Base-by-base conservation (phyloP, 2,329 filamentous ascomycete species). In the Apiospora malaysiana region DNA sequence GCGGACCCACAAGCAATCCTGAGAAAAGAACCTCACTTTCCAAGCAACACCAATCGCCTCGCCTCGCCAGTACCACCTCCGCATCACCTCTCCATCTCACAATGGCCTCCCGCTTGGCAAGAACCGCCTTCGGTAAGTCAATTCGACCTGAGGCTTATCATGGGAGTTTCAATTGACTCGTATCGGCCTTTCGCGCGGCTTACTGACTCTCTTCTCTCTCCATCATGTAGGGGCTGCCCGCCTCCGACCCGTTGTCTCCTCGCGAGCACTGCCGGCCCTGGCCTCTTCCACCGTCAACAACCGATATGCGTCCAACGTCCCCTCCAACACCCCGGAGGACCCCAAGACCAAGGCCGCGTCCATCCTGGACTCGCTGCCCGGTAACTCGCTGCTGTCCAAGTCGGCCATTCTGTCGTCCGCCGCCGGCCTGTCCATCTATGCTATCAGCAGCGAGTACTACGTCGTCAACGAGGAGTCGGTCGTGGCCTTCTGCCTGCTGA, bases 401-500 rank as follows among this genome's bases (percentile, higher is more conserved):
- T 94, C 94, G 78, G 96, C 96, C 80, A 95, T 98, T 82, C 92
- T 99, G 80, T 98, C 95, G 81, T 95, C 94, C 79, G 92, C 92
- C 76, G 94, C 96, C 80, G 95, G 93, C 86, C 85, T 97, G 78
- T 95, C 93, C 80, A 90, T 97, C 83, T 97, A 96, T 82, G 96
- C 94, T 81, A 94, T 99, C 86, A 97, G 93, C 91, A 99, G 97
- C 87, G 96, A 99, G 90, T 94, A 98, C 88, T 98, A 98, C 86
- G 94, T 99, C 83, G 89, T 99, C 86, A 99, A 99, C 88, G 96
- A 99, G 89, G 96, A 99, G 89, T 93, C 95, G 75, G 93, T 99
- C 82, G 93, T 97, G 81, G 93, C 94, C 76, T 90, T 99, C 86
- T 96, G 93, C 84, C 89, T 99, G 79, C 87, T 98, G 81, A 94